Percentiles rank a stretch among this genome's conserved stretches.
Evolutionary conservation across 2,329 filamentous ascomycete species (phyloP).

Genomic region (Penicillium sp.): DNA sequence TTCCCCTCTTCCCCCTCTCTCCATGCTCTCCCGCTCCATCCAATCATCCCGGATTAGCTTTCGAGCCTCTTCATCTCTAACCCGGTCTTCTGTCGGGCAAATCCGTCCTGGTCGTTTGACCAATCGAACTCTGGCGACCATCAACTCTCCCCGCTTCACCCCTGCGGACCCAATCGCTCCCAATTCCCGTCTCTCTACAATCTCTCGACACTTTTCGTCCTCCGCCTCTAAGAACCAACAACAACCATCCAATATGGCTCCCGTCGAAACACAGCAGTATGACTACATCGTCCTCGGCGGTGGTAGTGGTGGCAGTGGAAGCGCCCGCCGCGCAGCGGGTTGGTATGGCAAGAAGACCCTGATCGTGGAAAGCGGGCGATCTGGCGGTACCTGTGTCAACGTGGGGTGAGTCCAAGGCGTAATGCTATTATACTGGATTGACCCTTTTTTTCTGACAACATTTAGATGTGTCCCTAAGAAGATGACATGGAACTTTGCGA

Average conservation of each 20-base stretch:
- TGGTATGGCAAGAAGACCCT: constrained; percentile 53
- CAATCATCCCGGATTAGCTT: constrained; percentile 22
- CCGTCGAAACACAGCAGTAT: constrained; percentile 47
- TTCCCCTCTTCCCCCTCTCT: constrained; percentile 14
- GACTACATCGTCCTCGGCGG: constrained; percentile 57
- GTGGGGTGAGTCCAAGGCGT: constrained; percentile 45
- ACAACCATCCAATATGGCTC: constrained; percentile 42
- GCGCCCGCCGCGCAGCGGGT: constrained; percentile 49
- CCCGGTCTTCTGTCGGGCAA: constrained; percentile 1
- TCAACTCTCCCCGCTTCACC: constrained; percentile 16
- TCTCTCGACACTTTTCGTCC: constrained; percentile 43
- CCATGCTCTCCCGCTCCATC: constrained; percentile 26
- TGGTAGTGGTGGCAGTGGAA: constrained; percentile 52
- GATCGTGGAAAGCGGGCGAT: constrained; percentile 49
- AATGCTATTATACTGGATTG: background rate
- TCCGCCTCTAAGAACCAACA: constrained; percentile 15
- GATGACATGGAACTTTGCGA: constrained; percentile 53
- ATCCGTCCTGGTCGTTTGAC: constrained; percentile 15
- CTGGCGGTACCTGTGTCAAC: constrained; percentile 53
- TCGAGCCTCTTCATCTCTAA: constrained; percentile 19
- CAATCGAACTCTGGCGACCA: constrained; percentile 28
- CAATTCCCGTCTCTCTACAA: constrained; percentile 36
- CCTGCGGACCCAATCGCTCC: constrained; percentile 14
- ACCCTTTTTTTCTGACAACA: background rate
- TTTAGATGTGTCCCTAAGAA: constrained; percentile 53